Base-by-base conservation (phyloP, 192 early-diverging fungal genomes). In the Coemansia sp. region DNA sequence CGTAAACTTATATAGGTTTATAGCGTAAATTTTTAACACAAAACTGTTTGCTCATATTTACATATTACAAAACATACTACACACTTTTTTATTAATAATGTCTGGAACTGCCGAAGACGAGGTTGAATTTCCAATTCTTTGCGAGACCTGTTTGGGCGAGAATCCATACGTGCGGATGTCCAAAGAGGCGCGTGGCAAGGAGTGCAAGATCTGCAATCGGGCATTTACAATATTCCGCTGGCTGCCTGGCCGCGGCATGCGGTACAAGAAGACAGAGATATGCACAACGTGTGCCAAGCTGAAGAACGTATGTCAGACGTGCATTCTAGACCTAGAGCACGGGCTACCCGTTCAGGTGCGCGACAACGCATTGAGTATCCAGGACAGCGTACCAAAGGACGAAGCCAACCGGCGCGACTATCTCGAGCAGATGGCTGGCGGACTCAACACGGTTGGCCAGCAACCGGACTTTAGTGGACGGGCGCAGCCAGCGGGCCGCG, bases 131-230 rank as follows among this genome's bases (percentile, higher is more conserved):
- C 90, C 91, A 25, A 92, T 92, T 53, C 82, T 96, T 46, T 99
- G 97, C 80, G 96, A 97, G 74, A 94, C 93, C 40, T 99, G 97
- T 61, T 81, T 99, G 19, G 97, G 97, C 18, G 88, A 91, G 48
- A 99, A 98, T 62, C 97, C 97, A 22, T 99, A 98, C 61, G 87
- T 99, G 52, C 91, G 96, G 59, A 98, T 99, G 97, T 89, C 89
- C n/a, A 86, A 83, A 45, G 84, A 89, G 68, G 62, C 61, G 48
- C 81, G 74, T 40, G 90, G 88, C 33, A 87, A 85, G 62, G 89
- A 87, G 71, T 92, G 90, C 75, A 92, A 90, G 81, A 86, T 95
- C 62, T 99, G 97, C 62, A 72, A 72, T 24, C 80, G 91, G 30
- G 91, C 97, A 0, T 99, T 96, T 65, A 97, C 97, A 22, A 87